Conservation (phyloP, 495 filamentous ascomycete genomes). For the Beverwykella pulmonaria region DNA sequence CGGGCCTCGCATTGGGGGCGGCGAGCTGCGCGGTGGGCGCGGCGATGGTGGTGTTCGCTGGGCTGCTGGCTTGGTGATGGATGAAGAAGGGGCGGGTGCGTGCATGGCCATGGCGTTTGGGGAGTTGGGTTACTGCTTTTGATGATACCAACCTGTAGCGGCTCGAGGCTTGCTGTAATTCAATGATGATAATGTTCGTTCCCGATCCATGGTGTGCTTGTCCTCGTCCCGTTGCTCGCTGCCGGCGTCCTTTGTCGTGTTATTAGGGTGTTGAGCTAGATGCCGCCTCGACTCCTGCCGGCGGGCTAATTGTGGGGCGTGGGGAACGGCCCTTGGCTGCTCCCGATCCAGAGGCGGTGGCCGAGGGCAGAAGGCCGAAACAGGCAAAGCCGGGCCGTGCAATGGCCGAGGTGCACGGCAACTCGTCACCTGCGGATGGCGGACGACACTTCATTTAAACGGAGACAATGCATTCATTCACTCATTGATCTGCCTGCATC, state of each 20-base stretch:
- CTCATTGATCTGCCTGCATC: background rate
- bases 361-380: background rate
- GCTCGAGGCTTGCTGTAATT: constrained; percentile 2
- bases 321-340: background rate
- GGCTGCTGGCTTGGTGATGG: constrained; percentile 13
- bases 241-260: background rate
- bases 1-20: constrained; percentile 1
- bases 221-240: background rate
- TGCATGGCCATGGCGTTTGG: constrained; percentile 1
- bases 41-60: constrained; percentile 18
- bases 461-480: constrained; percentile 1
- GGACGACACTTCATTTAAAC: background rate
- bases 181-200: constrained; percentile 5
- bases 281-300: background rate
- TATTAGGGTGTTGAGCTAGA: background rate
- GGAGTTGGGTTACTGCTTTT: background rate
- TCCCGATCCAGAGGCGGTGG: background rate
- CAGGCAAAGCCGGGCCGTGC: background rate
- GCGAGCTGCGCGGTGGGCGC: constrained; percentile 11
- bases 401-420: constrained; percentile 2
- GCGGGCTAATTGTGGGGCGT: constrained; percentile 8
- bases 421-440: constrained; percentile 2
- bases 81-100: background rate
- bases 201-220: background rate
- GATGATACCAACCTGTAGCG: constrained; percentile 6